phyloP scores from a whole-genome alignment of 2,329 filamentous ascomycete genomes.

The Claviceps spartinae region DNA sequence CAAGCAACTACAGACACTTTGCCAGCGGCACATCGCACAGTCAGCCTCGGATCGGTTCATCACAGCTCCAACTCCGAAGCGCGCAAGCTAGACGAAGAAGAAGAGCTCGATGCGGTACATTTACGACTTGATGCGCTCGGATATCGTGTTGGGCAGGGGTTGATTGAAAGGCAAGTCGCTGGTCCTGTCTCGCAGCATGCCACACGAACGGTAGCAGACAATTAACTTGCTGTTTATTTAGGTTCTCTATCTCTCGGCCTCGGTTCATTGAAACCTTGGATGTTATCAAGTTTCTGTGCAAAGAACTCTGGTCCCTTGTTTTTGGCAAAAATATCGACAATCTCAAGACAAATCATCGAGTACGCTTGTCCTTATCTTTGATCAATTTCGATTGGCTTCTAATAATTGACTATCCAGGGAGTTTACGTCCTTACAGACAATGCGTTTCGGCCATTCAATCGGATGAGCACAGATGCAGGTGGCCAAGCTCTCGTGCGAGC shows the following conservation, averaged over 20 bases:
- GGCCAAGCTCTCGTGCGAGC: slow-evolving; percentile 61
- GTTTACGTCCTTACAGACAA: slow-evolving; percentile 95
- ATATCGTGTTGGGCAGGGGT: slow-evolving; percentile 81
- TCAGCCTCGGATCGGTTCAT: slow-evolving; percentile 14
- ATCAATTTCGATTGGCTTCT: neutral
- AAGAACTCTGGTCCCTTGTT: slow-evolving; percentile 89
- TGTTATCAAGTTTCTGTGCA: slow-evolving; percentile 96
- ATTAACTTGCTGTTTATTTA: slow-evolving; percentile 18
- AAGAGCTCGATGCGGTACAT: slow-evolving; percentile 73
- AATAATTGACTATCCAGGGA: slow-evolving; percentile 39
- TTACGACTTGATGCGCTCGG: slow-evolving; percentile 73
- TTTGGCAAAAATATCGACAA: slow-evolving; percentile 98
- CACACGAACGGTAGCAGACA: neutral
- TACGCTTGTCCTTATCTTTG: slow-evolving; percentile 23
- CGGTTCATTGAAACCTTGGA: slow-evolving; percentile 87
- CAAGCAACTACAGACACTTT: slow-evolving; percentile 8
- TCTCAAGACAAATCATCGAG: slow-evolving; percentile 91
- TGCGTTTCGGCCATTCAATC: slow-evolving; percentile 71
- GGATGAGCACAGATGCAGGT: slow-evolving; percentile 75
- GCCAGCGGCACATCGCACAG: slow-evolving; percentile 1
- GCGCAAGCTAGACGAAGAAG: slow-evolving; percentile 50
- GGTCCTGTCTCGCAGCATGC: neutral
- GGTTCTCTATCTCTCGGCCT: slow-evolving; percentile 70
- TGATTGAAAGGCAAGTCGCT: slow-evolving; percentile 65
- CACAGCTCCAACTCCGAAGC: slow-evolving; percentile 7